A percentile compares a stretch with the other conserved stretches of the same genome.
phyloP scores from a whole-genome alignment of 129 eudicot species.

The Sambucus nigra region DNA sequence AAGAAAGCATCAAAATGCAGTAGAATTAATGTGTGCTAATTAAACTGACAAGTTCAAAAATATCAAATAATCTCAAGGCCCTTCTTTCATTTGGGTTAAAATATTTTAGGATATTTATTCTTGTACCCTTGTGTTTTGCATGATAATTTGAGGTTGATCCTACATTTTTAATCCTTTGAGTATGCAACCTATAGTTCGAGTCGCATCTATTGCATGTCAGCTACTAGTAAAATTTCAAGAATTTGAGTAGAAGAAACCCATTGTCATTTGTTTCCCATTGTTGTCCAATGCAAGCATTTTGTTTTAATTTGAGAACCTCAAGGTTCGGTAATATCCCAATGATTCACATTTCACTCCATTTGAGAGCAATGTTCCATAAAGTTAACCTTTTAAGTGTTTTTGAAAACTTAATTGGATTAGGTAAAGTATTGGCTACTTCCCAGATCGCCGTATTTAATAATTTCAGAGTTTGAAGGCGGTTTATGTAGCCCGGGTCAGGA shows the following conservation, averaged over 20 bases:
- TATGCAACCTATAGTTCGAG: too few relatives aligned
- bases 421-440: not conserved
- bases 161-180: too few relatives aligned
- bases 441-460: not conserved
- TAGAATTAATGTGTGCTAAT: too few relatives aligned
- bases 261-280: slow-evolving; percentile 8
- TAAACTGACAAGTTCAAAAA: too few relatives aligned
- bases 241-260: too few relatives aligned
- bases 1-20: too few relatives aligned
- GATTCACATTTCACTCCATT: slow-evolving; percentile 1
- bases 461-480: slow-evolving; percentile 6
- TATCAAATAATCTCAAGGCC: too few relatives aligned
- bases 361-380: not conserved
- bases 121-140: too few relatives aligned
- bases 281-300: not conserved
- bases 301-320: slow-evolving; percentile 9
- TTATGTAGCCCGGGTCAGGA: not conserved
- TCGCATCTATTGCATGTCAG: too few relatives aligned
- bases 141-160: too few relatives aligned
- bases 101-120: too few relatives aligned
- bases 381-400: slow-evolving; percentile 2
- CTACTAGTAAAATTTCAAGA: slow-evolving; percentile 9
- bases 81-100: too few relatives aligned
- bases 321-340: slow-evolving; percentile 6
- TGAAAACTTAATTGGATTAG: not conserved